Evolutionary conservation across 2,329 filamentous ascomycete genomes (phyloP).

Genomic region (Ploettnerulaceae sp.): DNA sequence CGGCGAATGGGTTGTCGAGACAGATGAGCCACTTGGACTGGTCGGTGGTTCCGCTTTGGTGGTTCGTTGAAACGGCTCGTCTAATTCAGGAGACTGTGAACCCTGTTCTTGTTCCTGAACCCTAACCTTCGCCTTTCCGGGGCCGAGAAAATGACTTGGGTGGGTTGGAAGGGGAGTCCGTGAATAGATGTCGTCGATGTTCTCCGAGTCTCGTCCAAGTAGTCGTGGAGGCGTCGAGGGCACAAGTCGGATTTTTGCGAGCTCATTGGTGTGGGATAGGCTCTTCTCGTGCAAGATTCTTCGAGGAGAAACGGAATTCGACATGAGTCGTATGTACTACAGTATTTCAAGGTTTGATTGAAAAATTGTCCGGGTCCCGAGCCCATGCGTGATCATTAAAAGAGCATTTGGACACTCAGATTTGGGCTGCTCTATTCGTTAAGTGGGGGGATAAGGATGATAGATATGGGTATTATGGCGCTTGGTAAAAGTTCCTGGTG

Average conservation of each 20-base stretch:
- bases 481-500: too few relatives aligned
- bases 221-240: constrained; percentile 21
- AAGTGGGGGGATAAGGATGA: too few relatives aligned
- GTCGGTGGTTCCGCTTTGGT: constrained; percentile 21
- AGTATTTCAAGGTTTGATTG: constrained; percentile 2
- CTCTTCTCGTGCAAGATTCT: constrained; percentile 27
- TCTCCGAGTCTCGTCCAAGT: constrained; percentile 13
- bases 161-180: constrained; percentile 33
- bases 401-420: constrained; percentile 4
- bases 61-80: constrained; percentile 28
- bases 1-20: constrained; percentile 26
- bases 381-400: constrained; percentile 9
- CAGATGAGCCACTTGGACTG: constrained; percentile 23
- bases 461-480: constrained; percentile 1
- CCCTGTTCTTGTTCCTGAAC: constrained; percentile 12
- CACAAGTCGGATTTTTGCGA: constrained; percentile 20
- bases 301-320: constrained; percentile 18
- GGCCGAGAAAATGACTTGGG: constrained; percentile 30
- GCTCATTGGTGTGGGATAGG: constrained; percentile 24
- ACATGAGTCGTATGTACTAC: constrained; percentile 17
- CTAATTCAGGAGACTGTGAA: constrained; percentile 17
- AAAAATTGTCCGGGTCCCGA: constrained; percentile 1
- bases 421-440: background rate
- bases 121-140: constrained; percentile 19
- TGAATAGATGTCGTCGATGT: constrained; percentile 28